Percentiles rank a stretch among this genome's conserved stretches.
Conservation (phyloP, 106 monocot species). For the Allium sativum region DNA sequence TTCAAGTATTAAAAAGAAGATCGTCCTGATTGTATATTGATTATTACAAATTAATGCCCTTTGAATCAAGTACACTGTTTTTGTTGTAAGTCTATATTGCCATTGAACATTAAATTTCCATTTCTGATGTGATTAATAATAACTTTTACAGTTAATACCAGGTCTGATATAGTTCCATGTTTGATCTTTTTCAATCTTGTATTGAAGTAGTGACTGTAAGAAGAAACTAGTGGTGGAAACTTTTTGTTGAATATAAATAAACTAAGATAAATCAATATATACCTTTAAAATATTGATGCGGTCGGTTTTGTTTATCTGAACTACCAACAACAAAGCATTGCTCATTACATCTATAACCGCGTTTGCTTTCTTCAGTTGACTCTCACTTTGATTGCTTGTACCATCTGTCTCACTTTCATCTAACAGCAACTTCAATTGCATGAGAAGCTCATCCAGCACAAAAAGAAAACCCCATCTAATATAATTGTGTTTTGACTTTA, state of each 20-base stretch:
- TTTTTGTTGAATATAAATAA: neutral
- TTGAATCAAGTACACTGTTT: no score
- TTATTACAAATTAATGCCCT: no score
- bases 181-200: no score
- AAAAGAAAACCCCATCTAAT: conserved; percentile 93
- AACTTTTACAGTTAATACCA: no score
- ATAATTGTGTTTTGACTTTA: conserved; percentile 83
- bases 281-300: conserved; percentile 97
- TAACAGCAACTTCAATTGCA: conserved; percentile 81
- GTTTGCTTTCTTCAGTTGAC: conserved; percentile 60
- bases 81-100: no score
- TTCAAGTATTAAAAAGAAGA: no score
- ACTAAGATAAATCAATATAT: conserved; percentile 3
- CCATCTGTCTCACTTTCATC: conserved; percentile 62
- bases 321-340: conserved; percentile 51
- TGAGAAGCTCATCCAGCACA: conserved; percentile 89
- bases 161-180: no score
- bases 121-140: no score
- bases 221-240: no score
- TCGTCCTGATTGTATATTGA: no score
- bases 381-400: conserved; percentile 14
- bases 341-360: conserved; percentile 87
- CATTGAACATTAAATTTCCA: no score
- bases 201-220: no score
- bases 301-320: conserved; percentile 84